A percentile compares a stretch with the other conserved stretches of the same genome.
These are phyloP conservation scores for Monosporozyma solicola DNA, from an alignment of 805 yeast species.

Conservation along the genomic window DNA sequence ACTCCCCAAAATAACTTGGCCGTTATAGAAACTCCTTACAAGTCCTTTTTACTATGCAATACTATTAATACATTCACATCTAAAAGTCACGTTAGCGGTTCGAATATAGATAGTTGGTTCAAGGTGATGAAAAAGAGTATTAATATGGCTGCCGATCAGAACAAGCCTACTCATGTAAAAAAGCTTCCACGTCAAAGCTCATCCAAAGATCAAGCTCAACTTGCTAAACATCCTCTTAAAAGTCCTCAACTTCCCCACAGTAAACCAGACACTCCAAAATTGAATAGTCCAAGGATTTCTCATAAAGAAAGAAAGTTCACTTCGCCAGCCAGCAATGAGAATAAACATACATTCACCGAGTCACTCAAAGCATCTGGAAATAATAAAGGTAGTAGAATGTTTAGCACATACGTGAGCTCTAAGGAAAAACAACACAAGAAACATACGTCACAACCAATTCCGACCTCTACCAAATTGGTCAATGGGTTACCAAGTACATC, in stretches of 20 bases:
- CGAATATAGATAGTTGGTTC: constrained; percentile 40
- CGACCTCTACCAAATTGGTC: constrained; percentile 24
- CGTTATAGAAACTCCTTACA: constrained; percentile 47
- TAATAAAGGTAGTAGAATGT: constrained; percentile 20
- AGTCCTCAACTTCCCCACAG: background rate
- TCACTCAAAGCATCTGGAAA: background rate
- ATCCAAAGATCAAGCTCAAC: background rate
- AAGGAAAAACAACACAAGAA: constrained; percentile 9
- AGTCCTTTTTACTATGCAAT: constrained; percentile 36
- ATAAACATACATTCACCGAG: constrained; percentile 4
- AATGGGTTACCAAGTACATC: constrained; percentile 30
- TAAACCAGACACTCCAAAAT: background rate
- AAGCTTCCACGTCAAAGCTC: background rate
- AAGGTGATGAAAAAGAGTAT: constrained; percentile 42
- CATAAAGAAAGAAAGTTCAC: background rate
- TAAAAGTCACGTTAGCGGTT: constrained; percentile 36
- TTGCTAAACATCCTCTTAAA: background rate
- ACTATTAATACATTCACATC: constrained; percentile 34
- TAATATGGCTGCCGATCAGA: constrained; percentile 36
- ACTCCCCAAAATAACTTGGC: constrained; percentile 31
- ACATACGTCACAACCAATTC: constrained; percentile 18
- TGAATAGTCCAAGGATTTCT: constrained; percentile 20
- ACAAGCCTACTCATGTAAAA: constrained; percentile 1
- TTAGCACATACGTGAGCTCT: constrained; percentile 28
- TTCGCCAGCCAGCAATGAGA: constrained; percentile 5